These are phyloP conservation scores for Vitis rupestris DNA, from an alignment of 164 flowering plant species.

Conservation along the genomic window DNA sequence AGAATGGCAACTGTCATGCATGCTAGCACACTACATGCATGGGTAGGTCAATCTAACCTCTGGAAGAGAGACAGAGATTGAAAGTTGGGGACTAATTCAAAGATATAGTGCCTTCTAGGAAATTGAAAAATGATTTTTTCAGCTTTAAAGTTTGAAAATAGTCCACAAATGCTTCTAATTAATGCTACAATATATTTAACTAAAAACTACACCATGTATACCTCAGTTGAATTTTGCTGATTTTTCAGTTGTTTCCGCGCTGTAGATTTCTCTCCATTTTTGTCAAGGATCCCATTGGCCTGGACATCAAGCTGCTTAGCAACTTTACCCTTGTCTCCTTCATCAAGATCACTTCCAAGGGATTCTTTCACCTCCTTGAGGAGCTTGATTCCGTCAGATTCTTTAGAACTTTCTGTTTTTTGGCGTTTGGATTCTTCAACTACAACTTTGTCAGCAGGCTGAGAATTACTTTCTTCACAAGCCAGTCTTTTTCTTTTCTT, in stretches of 20 bases:
- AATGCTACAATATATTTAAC: too few species aligned
- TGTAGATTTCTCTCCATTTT: slow-evolving; percentile 26
- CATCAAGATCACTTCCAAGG: slow-evolving; percentile 13
- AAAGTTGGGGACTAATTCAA: too few species aligned
- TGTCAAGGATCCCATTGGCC: slow-evolving; percentile 21
- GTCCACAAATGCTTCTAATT: too few species aligned
- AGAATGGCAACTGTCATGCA: too few species aligned
- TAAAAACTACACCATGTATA: slow-evolving; percentile 9
- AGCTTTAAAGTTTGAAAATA: too few species aligned
- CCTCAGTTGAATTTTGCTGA: slow-evolving; percentile 57
- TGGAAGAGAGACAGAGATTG: too few species aligned
- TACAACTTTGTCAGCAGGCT: slow-evolving; percentile 18
- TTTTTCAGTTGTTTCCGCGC: slow-evolving; percentile 25
- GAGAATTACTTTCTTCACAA: slow-evolving; percentile 35
- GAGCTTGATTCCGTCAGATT: slow-evolving; percentile 17
- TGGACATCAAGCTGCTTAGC: slow-evolving; percentile 14
- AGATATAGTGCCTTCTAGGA: too few species aligned
- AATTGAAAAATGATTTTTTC: too few species aligned
- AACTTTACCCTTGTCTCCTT: slow-evolving; percentile 18
- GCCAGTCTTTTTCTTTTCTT: slow-evolving; percentile 64
- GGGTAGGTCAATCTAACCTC: too few species aligned
- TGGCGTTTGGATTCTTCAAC: slow-evolving; percentile 37
- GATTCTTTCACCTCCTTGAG: slow-evolving; percentile 1
- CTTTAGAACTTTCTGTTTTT: slow-evolving; percentile 31
- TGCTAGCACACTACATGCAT: too few species aligned